Percentiles rank a stretch among this genome's conserved stretches.
Evolutionary conservation across 768 basidiomycete species (phyloP).

Genomic region (Tephrocybe sp.): DNA sequence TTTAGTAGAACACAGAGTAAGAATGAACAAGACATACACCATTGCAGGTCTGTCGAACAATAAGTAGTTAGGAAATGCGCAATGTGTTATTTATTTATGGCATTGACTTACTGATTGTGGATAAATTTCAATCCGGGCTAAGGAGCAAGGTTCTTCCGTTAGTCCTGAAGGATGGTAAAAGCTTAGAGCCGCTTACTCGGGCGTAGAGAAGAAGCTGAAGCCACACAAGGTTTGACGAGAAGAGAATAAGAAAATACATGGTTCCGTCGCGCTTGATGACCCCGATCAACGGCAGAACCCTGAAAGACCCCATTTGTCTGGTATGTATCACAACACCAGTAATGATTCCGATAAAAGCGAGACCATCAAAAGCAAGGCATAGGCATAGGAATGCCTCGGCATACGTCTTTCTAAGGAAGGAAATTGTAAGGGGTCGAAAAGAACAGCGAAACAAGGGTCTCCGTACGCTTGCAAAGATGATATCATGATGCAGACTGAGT

Average conservation of each 20-base stretch:
- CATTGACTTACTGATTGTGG: slow-evolving; percentile 12
- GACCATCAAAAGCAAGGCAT: slow-evolving; percentile 19
- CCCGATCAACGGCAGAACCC: not conserved
- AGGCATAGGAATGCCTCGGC: slow-evolving; percentile 16
- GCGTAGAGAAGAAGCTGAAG: slow-evolving; percentile 16
- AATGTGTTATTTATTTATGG: not conserved
- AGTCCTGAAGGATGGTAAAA: not conserved
- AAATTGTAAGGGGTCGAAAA: not conserved
- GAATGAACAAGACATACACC: slow-evolving; percentile 1
- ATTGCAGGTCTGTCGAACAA: slow-evolving; percentile 1
- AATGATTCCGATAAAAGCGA: slow-evolving; percentile 16
- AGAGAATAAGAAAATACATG: slow-evolving; percentile 21
- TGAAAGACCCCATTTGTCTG: not conserved
- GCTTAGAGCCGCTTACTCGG: slow-evolving; percentile 11
- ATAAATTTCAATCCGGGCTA: slow-evolving; percentile 9
- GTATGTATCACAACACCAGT: not conserved
- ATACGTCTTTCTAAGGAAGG: not conserved
- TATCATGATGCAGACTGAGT: slow-evolving; percentile 1
- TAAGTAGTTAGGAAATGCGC: not conserved
- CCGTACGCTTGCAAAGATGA: slow-evolving; percentile 1
- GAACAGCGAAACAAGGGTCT: not conserved
- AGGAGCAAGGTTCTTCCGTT: not conserved
- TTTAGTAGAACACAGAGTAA: slow-evolving; percentile 14
- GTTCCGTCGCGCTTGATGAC: slow-evolving; percentile 19
- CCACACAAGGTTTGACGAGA: slow-evolving; percentile 22